Evolutionary conservation across 805 yeast genomes (phyloP).

Genomic region (Wickerhamiella vanderwaltii): DNA sequence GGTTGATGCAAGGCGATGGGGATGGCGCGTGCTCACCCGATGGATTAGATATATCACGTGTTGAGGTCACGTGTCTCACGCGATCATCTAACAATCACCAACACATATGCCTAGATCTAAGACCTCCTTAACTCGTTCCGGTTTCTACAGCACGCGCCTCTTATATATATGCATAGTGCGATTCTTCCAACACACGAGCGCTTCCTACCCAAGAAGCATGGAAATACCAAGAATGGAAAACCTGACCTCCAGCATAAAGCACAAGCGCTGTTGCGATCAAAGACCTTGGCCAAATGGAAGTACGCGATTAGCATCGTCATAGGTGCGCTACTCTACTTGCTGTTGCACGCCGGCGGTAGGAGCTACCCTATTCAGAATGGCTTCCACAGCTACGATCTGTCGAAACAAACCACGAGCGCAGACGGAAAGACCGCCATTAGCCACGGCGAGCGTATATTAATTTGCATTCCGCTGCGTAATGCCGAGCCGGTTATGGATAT

Average conservation of each 20-base stretch:
- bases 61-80: no score
- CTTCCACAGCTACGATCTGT: conserved; percentile 46
- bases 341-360: conserved; percentile 10
- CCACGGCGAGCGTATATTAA: conserved; percentile 56
- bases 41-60: conserved; percentile 1
- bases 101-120: no score
- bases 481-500: conserved; percentile 79
- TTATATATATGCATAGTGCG: conserved; percentile 19
- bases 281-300: conserved; percentile 7
- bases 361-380: not conserved
- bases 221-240: not conserved
- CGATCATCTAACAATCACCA: no score
- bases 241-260: no score
- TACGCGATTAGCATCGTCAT: conserved; percentile 12
- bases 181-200: conserved; percentile 19
- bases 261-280: conserved; percentile 12
- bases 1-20: not conserved
- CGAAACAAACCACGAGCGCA: conserved; percentile 13
- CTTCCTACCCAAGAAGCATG: conserved; percentile 15
- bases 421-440: conserved; percentile 26
- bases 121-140: no score
- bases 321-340: conserved; percentile 6
- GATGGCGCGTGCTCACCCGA: no score
- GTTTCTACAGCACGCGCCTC: no score
- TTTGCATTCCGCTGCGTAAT: conserved; percentile 83